A percentile compares a stretch with the other conserved stretches of the same genome.
Evolutionary conservation across 345 rosid genomes (phyloP).

Genomic region (Eutrema yunnanense): DNA sequence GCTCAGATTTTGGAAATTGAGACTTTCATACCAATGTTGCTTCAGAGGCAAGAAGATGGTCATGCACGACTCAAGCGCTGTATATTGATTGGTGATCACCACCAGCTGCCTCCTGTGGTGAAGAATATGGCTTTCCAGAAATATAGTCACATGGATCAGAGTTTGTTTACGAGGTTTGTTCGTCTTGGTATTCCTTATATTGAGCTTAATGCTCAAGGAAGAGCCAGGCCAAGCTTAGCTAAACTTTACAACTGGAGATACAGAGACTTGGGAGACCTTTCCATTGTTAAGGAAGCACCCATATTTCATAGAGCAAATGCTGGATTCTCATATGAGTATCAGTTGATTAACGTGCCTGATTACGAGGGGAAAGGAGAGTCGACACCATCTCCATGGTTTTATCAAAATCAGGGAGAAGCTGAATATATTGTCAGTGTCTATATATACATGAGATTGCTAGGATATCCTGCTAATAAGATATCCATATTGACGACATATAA

Average conservation of each 20-base stretch:
- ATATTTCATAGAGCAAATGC: conserved; percentile 79
- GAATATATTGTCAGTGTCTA: conserved; percentile 95
- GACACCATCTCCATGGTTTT: conserved; percentile 98
- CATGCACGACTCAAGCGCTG: conserved; percentile 96
- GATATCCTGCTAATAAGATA: conserved; percentile 91
- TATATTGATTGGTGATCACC: conserved; percentile 97
- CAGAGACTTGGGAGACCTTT: conserved; percentile 92
- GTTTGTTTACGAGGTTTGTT: conserved; percentile 96
- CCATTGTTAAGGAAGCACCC: conserved; percentile 62
- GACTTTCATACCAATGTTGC: conserved; percentile 98
- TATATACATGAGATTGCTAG: conserved; percentile 90
- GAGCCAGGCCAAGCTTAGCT: conserved; percentile 97
- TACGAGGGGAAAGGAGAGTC: conserved; percentile 85
- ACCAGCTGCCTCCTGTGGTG: conserved; percentile 98
- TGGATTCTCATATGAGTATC: conserved; percentile 91
- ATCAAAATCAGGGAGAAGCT: conserved; percentile 98
- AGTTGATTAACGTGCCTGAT: conserved; percentile 88
- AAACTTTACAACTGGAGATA: conserved; percentile 97
- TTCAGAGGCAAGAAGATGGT: conserved; percentile 98
- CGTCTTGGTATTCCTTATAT: conserved; percentile 96
- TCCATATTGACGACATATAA: conserved; percentile 97
- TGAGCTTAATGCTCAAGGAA: conserved; percentile 99
- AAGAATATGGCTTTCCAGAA: conserved; percentile 99
- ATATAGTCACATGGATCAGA: conserved; percentile 99
- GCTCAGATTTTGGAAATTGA: conserved; percentile 98